A percentile compares a stretch with the other conserved stretches of the same genome.
phyloP scores from a whole-genome alignment of 148 eudicot species.

The Cornus kousa region DNA sequence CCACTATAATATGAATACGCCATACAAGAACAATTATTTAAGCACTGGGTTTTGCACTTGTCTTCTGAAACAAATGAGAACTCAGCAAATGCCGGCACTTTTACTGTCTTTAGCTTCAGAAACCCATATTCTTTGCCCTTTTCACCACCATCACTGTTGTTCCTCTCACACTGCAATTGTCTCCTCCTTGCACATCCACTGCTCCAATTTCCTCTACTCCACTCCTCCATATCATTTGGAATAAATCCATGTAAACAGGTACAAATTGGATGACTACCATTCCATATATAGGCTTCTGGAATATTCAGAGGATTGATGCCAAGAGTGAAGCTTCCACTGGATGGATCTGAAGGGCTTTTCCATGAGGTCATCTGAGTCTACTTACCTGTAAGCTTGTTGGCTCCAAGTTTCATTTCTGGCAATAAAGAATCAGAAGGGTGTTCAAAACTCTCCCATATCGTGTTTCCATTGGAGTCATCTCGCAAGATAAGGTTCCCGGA shows the following conservation, averaged over 20 bases:
- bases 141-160: neutral
- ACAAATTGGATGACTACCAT: conserved; percentile 18
- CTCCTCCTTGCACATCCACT: conserved; percentile 27
- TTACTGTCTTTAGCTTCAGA: conserved; percentile 15
- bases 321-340: no score
- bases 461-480: neutral
- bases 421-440: conserved; percentile 17
- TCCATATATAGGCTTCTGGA: no score
- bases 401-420: conserved; percentile 5
- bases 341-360: no score
- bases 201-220: conserved; percentile 40
- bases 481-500: conserved; percentile 19
- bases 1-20: conserved; percentile 35
- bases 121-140: conserved; percentile 36
- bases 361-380: no score
- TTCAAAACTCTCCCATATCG: no score
- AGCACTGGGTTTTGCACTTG: conserved; percentile 26
- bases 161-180: conserved; percentile 27
- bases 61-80: conserved; percentile 11
- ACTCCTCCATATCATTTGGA: conserved; percentile 31
- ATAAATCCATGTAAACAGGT: conserved; percentile 40
- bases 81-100: neutral
- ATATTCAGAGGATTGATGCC: no score
- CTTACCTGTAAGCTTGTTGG: no score
- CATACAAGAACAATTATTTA: conserved; percentile 33